These are phyloP conservation scores for Colletotrichum tanaceti DNA, from an alignment of 2,329 filamentous ascomycete genomes.

Conservation along the genomic window DNA sequence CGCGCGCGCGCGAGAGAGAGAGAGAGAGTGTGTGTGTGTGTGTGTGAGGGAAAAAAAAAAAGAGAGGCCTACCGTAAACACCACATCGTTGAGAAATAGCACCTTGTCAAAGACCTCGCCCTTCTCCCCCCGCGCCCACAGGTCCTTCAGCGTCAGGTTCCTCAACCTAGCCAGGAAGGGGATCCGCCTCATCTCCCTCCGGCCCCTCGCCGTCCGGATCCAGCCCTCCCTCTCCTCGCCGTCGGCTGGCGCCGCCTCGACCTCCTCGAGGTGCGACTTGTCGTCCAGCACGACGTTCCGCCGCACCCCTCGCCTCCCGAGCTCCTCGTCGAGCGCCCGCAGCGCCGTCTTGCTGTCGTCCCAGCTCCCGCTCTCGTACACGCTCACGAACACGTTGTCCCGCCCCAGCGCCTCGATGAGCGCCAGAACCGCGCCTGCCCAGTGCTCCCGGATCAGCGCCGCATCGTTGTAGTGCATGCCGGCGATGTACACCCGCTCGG, in stretches of 20 bases:
- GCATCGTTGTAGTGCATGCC: slow-evolving; percentile 78
- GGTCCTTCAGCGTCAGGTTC: slow-evolving; percentile 71
- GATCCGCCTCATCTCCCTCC: slow-evolving; percentile 71
- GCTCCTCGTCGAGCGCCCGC: slow-evolving; percentile 63
- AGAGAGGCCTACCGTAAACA: slow-evolving; percentile 62
- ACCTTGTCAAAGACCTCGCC: slow-evolving; percentile 68
- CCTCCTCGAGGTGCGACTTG: slow-evolving; percentile 68
- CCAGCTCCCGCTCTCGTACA: slow-evolving; percentile 76
- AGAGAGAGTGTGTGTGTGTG: no score
- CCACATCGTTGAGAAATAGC: slow-evolving; percentile 72
- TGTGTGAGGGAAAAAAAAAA: no score
- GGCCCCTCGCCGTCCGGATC: slow-evolving; percentile 68
- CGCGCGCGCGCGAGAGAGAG: no score
- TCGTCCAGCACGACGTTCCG: slow-evolving; percentile 68
- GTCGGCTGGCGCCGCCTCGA: slow-evolving; percentile 47
- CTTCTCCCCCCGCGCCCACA: slow-evolving; percentile 61
- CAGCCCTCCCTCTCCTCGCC: slow-evolving; percentile 64
- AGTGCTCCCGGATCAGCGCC: slow-evolving; percentile 68
- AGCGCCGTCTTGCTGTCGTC: slow-evolving; percentile 75
- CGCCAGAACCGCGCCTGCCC: slow-evolving; percentile 70
- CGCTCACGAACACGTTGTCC: slow-evolving; percentile 74
- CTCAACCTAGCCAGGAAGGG: slow-evolving; percentile 74
- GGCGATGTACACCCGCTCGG: slow-evolving; percentile 71
- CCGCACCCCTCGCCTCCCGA: slow-evolving; percentile 64
- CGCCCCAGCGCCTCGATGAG: slow-evolving; percentile 68